Conservation (phyloP, 1,139 yeast genomes). For the Candida smagusa region DNA sequence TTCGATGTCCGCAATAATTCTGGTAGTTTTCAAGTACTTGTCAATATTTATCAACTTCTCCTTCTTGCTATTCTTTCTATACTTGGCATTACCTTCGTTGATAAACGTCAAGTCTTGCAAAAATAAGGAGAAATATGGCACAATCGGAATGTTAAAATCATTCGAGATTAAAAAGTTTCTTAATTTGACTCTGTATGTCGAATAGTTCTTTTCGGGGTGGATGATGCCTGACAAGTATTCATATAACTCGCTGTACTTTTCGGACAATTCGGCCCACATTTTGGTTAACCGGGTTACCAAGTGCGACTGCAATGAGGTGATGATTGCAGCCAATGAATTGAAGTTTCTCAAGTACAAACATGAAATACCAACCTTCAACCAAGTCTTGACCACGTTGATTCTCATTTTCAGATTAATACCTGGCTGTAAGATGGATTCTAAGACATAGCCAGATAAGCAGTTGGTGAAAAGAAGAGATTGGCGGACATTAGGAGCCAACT, state of each 20-base stretch:
- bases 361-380: constrained; percentile 86
- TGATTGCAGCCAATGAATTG: constrained; percentile 84
- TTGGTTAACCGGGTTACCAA: constrained; percentile 64
- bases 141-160: constrained; percentile 64
- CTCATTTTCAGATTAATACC: constrained; percentile 48
- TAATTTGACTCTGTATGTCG: constrained; percentile 67
- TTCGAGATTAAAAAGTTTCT: constrained; percentile 51
- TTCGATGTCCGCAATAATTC: constrained; percentile 75
- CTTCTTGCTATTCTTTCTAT: constrained; percentile 55
- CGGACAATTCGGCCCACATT: constrained; percentile 66
- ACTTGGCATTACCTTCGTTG: constrained; percentile 80
- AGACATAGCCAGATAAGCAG: constrained; percentile 74
- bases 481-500: constrained; percentile 71
- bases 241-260: constrained; percentile 63
- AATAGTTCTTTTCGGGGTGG: constrained; percentile 82
- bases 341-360: constrained; percentile 77
- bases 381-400: constrained; percentile 61
- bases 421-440: constrained; percentile 70
- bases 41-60: constrained; percentile 75
- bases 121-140: constrained; percentile 82
- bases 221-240: constrained; percentile 67
- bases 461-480: constrained; percentile 73
- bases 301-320: constrained; percentile 81
- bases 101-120: constrained; percentile 85
- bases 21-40: constrained; percentile 71